phyloP scores from a whole-genome alignment of 140 eudicot species.

The Eryngium alpinum region DNA sequence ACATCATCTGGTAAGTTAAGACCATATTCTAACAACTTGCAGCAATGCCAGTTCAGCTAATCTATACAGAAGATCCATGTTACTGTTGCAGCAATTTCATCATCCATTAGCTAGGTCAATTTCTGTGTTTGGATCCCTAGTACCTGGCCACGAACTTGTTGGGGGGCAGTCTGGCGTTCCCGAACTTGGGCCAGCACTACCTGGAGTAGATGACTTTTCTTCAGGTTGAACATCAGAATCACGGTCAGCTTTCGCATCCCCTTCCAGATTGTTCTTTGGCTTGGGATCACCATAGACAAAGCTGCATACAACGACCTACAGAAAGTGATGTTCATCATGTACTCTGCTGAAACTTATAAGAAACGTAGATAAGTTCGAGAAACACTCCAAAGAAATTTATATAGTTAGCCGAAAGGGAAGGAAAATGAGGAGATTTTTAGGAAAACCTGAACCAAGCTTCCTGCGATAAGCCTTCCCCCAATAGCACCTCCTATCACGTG shows the following conservation, averaged over 20 bases:
- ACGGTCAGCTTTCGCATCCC: slow-evolving; percentile 24
- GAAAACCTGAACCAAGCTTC: slow-evolving; percentile 72
- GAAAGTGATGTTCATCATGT: not conserved
- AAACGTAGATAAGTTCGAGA: not conserved
- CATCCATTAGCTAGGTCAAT: slow-evolving; percentile 55
- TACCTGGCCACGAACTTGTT: slow-evolving; percentile 21
- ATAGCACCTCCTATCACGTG: slow-evolving; percentile 84
- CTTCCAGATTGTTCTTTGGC: slow-evolving; percentile 30
- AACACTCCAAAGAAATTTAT: not conserved
- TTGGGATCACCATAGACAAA: slow-evolving; percentile 47
- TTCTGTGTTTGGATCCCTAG: slow-evolving; percentile 32
- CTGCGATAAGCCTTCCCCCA: slow-evolving; percentile 74
- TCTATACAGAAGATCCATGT: slow-evolving; percentile 28
- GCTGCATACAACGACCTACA: slow-evolving; percentile 51
- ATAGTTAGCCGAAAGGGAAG: not conserved
- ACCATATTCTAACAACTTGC: not conserved
- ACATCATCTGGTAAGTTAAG: slow-evolving; percentile 8
- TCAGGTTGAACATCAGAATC: slow-evolving; percentile 11
- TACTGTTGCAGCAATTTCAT: slow-evolving; percentile 11
- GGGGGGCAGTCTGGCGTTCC: slow-evolving; percentile 27
- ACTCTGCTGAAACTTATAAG: not conserved
- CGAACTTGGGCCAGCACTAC: slow-evolving; percentile 17
- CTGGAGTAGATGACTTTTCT: slow-evolving; percentile 27
- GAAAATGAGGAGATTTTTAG: not conserved
- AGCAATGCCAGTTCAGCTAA: not conserved